These are phyloP conservation scores for Trapa incisa DNA, from an alignment of 345 rosid species.

Conservation along the genomic window DNA sequence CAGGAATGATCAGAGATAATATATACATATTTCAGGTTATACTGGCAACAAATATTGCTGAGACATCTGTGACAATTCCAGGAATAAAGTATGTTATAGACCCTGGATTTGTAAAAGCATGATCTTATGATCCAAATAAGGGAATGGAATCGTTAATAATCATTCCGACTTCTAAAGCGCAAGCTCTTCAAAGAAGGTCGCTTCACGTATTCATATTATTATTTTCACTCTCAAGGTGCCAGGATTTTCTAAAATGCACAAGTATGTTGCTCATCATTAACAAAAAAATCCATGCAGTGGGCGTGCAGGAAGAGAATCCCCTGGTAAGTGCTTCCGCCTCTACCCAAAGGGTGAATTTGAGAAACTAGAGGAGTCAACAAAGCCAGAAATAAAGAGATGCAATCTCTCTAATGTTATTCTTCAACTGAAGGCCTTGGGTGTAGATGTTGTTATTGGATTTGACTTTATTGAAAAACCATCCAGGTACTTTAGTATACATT, in stretches of 20 bases:
- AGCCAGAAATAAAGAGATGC: conserved; percentile 87
- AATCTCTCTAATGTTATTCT: conserved; percentile 84
- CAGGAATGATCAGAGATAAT: background rate
- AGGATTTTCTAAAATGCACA: background rate
- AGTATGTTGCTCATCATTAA: conserved; percentile 2
- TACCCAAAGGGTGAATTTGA: conserved; percentile 81
- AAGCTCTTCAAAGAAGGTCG: conserved; percentile 86
- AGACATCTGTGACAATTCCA: conserved; percentile 89
- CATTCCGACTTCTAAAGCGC: conserved; percentile 80
- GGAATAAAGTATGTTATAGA: conserved; percentile 90
- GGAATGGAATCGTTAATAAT: conserved; percentile 76
- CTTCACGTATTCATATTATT: background rate
- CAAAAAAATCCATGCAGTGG: conserved; percentile 41
- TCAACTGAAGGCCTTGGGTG: conserved; percentile 82
- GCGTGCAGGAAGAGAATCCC: conserved; percentile 93
- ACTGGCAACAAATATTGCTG: conserved; percentile 92
- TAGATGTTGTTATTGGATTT: conserved; percentile 83
- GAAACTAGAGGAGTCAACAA: conserved; percentile 80
- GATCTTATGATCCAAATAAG: conserved; percentile 63
- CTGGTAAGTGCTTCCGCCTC: conserved; percentile 89
- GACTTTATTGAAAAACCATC: conserved; percentile 87
- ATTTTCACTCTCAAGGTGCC: background rate
- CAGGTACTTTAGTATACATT: conserved; percentile 30
- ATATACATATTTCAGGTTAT: conserved; percentile 35
- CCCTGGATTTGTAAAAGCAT: conserved; percentile 85